Percentiles rank a stretch among this genome's conserved stretches.
Conservation (phyloP, 176 grass and related monocot genomes). For the Eleusine indica region DNA sequence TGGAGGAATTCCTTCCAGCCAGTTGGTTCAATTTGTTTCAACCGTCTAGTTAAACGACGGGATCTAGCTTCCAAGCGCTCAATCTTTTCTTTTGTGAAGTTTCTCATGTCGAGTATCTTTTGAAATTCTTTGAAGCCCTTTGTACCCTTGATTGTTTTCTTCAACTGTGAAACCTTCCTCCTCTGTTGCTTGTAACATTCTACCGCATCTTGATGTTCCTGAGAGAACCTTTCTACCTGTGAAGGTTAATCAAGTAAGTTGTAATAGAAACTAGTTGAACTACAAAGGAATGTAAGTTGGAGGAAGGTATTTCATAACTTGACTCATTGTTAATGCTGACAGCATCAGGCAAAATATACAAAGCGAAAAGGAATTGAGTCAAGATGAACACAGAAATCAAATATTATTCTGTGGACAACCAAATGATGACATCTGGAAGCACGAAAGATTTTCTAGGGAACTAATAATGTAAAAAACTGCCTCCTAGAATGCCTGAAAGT, state of each 20-base stretch:
- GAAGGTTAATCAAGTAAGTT: slow-evolving; percentile 36
- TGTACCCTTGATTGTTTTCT: slow-evolving; percentile 81
- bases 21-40: slow-evolving; percentile 95
- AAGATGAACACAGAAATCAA: neutral
- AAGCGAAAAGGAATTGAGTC: neutral
- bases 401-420: neutral
- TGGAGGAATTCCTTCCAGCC: slow-evolving; percentile 99
- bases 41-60: slow-evolving; percentile 61
- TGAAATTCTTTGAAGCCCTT: slow-evolving; percentile 93
- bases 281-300: slow-evolving; percentile 19
- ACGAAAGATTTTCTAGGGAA: neutral
- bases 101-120: slow-evolving; percentile 84
- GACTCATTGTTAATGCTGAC: slow-evolving; percentile 9
- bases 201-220: slow-evolving; percentile 71
- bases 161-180: slow-evolving; percentile 82
- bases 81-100: slow-evolving; percentile 87
- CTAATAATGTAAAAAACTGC: neutral
- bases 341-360: slow-evolving; percentile 25
- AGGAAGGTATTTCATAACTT: slow-evolving; percentile 12
- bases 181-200: slow-evolving; percentile 82
- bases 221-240: slow-evolving; percentile 74
- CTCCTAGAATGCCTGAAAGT: slow-evolving; percentile 5
- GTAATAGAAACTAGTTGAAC: slow-evolving; percentile 1
- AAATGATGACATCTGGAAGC: slow-evolving; percentile 19
- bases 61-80: slow-evolving; percentile 80